Evolutionary conservation across 345 rosid species (phyloP).

Genomic region (Bruguiera gymnorhiza): DNA sequence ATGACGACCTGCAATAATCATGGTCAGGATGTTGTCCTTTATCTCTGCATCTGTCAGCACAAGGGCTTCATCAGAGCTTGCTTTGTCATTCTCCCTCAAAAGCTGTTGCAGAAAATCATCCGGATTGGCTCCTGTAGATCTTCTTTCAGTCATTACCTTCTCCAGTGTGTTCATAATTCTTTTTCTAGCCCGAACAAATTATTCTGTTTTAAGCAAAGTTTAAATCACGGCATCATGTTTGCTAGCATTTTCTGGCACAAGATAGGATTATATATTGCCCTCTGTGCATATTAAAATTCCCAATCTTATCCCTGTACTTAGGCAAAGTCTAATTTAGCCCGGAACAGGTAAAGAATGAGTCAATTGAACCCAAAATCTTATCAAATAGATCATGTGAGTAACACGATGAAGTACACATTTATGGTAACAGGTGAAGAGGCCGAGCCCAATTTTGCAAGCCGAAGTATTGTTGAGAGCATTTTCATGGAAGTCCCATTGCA

Average conservation of each 20-base stretch:
- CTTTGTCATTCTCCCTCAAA: constrained; percentile 25
- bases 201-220: constrained; percentile 1
- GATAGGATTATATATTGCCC: no score
- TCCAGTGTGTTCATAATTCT: constrained; percentile 60
- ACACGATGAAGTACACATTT: not conserved
- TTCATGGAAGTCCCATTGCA: not conserved
- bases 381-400: no score
- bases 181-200: constrained; percentile 52
- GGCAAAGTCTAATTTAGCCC: no score
- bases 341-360: no score
- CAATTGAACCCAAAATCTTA: no score
- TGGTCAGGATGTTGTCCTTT: constrained; percentile 68
- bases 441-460: no score
- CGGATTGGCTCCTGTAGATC: constrained; percentile 13
- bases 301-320: no score
- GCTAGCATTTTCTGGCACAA: no score
- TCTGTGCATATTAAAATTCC: no score
- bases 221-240: no score
- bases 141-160: constrained; percentile 45
- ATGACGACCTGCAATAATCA: constrained; percentile 74
- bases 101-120: constrained; percentile 68
- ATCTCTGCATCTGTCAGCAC: constrained; percentile 58
- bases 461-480: not conserved
- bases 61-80: constrained; percentile 18
- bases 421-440: no score